Base-by-base conservation (phyloP, 2,329 filamentous ascomycete species). In the Aspergillus fijiensis region DNA sequence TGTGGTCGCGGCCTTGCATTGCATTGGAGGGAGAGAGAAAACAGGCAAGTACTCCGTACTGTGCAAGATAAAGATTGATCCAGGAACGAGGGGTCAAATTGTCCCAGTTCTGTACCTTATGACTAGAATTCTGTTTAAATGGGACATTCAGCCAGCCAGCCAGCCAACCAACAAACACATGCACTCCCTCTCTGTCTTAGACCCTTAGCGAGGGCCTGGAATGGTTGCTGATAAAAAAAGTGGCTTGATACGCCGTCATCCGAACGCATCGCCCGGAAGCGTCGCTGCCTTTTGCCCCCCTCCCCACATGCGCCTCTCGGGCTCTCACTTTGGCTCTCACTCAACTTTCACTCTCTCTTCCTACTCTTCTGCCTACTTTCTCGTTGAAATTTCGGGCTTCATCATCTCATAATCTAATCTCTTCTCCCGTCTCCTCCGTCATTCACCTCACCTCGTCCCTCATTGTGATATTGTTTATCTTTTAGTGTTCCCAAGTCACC, bases 231-330 rank as follows among this genome's bases (percentile, higher is more conserved):
- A 48, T 49, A 51, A 51, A 35, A 29, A 35, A 33, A 23, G 29
- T 42, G 39, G 29, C 25, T 48, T 33, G 12, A 23, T 19, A 31
- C 29, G 42, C 21, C 39, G 50, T 42, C 48, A 54, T 58, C 35
- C 50, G 50, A 49, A 58, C 29, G 49, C 56, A 60, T 60, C 48
- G 54, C 61, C 69, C 69, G 69, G 58, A 72, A 72, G 59, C 70
- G 67, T 71, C 55, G 57, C 57, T 49, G 33, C 53, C 65, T 66
- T 66, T 67, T 60, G 64, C 52, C 42, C 57, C 42, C 57, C 55
- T 48, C 55, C 51, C 48, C 60, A 59, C 58, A 57, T 48, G 47
- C 63, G 51, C 25, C 59, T 63, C 61, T 61, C 58, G 51, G 58
- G 19, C 51, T 51, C 23, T 42, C 14, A 7, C 39, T 45, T 16